Evolutionary conservation across 805 yeast genomes (phyloP).

Genomic region (Scheffersomyces ergatensis): DNA sequence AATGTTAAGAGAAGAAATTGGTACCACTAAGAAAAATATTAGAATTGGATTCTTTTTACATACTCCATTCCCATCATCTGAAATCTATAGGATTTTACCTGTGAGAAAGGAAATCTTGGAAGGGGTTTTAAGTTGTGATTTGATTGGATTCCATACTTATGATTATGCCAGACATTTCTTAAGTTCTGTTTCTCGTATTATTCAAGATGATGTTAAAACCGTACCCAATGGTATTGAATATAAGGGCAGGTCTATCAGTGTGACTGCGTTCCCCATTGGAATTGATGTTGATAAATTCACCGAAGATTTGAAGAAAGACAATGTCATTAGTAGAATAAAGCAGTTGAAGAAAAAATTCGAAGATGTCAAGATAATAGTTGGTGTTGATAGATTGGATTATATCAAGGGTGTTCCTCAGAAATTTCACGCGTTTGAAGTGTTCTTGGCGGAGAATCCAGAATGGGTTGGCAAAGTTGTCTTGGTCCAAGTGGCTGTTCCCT

Average conservation of each 20-base stretch:
- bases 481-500: constrained; percentile 96
- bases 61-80: constrained; percentile 97
- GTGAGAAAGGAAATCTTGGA: constrained; percentile 88
- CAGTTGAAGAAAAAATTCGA: constrained; percentile 63
- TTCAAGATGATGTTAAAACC: constrained; percentile 63
- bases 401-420: constrained; percentile 98
- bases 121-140: constrained; percentile 91
- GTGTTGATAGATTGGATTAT: constrained; percentile 94
- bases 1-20: constrained; percentile 67
- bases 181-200: constrained; percentile 80
- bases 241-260: constrained; percentile 70
- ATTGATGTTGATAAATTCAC: constrained; percentile 91
- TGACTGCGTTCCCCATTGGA: constrained; percentile 99
- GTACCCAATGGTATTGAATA: constrained; percentile 88
- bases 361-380: constrained; percentile 85
- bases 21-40: constrained; percentile 49
- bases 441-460: constrained; percentile 89
- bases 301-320: constrained; percentile 64
- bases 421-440: constrained; percentile 92
- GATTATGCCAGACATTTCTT: constrained; percentile 97
- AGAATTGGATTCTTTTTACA: constrained; percentile 92
- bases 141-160: constrained; percentile 98
- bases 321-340: constrained; percentile 64
- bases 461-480: constrained; percentile 97
- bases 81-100: constrained; percentile 92